Evolutionary conservation across 768 basidiomycete genomes (phyloP).

Genomic region (Panaeolus papilionaceus): DNA sequence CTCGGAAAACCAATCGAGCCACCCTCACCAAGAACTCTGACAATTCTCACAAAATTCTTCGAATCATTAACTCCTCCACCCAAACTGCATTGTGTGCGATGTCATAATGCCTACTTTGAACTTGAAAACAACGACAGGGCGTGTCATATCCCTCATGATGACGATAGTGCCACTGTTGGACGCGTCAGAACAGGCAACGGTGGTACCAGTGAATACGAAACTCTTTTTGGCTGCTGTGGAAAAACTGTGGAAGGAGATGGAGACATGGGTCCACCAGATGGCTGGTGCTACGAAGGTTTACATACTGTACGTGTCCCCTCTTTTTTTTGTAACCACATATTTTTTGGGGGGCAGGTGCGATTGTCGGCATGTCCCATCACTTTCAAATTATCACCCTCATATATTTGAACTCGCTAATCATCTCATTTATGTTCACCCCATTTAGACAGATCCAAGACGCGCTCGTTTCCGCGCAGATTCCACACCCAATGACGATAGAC

Average conservation of each 20-base stretch:
- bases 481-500: conserved; percentile 68
- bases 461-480: conserved; percentile 84
- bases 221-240: conserved; percentile 78
- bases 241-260: conserved; percentile 77
- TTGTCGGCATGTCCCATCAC: not conserved
- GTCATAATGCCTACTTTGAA: conserved; percentile 73
- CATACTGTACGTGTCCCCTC: conserved; percentile 64
- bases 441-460: conserved; percentile 73
- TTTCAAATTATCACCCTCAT: conserved; percentile 12
- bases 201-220: conserved; percentile 47
- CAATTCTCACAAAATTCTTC: conserved; percentile 64
- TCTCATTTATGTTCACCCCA: conserved; percentile 7
- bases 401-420: not conserved
- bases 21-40: conserved; percentile 44
- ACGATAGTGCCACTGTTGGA: conserved; percentile 80
- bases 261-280: conserved; percentile 83
- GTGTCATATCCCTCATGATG: conserved; percentile 77
- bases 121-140: conserved; percentile 76
- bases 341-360: not conserved
- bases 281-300: conserved; percentile 86
- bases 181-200: conserved; percentile 47
- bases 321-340: conserved; percentile 10
- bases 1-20: conserved; percentile 35
- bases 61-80: conserved; percentile 68
- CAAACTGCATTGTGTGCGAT: conserved; percentile 74